Percentiles rank a stretch among this genome's conserved stretches.
Evolutionary conservation across 2,329 filamentous ascomycete species (phyloP).

Genomic region (Venturia effusa): DNA sequence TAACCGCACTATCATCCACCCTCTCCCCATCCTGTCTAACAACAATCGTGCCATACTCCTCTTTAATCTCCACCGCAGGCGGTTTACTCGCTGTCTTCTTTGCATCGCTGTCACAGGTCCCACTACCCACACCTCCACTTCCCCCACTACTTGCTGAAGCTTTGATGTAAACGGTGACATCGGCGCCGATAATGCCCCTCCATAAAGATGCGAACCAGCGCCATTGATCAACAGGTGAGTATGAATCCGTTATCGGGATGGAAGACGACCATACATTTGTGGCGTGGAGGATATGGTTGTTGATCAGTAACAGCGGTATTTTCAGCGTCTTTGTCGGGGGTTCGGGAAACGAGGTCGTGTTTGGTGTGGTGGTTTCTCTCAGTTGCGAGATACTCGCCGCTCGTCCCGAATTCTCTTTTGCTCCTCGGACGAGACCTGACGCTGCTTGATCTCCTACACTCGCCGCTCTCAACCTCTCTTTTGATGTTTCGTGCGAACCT

Average conservation of each 20-base stretch:
- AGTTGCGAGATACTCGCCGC: neutral
- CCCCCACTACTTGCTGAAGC: constrained; percentile 22
- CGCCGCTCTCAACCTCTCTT: neutral
- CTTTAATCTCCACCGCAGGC: constrained; percentile 28
- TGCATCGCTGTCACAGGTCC: neutral
- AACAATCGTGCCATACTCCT: constrained; percentile 28
- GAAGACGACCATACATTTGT: constrained; percentile 64
- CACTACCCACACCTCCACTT: neutral
- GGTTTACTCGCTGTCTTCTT: neutral
- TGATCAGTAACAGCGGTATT: constrained; percentile 57
- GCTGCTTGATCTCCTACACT: neutral
- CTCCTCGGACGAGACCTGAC: too few species aligned
- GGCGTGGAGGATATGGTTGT: constrained; percentile 68
- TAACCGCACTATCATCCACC: constrained; percentile 43
- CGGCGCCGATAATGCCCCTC: constrained; percentile 74
- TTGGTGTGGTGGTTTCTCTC: neutral
- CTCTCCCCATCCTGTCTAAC: constrained; percentile 24
- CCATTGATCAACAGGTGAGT: constrained; percentile 84
- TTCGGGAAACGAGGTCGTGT: neutral
- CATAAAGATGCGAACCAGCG: constrained; percentile 94
- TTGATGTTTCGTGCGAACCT: neutral
- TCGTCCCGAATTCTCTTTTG: too few species aligned
- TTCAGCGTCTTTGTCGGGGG: constrained; percentile 4
- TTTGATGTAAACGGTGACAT: constrained; percentile 62
- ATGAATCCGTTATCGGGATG: constrained; percentile 66